Base-by-base conservation (phyloP, 805 yeast genomes). In the Blastobotrys mokoenaii region DNA sequence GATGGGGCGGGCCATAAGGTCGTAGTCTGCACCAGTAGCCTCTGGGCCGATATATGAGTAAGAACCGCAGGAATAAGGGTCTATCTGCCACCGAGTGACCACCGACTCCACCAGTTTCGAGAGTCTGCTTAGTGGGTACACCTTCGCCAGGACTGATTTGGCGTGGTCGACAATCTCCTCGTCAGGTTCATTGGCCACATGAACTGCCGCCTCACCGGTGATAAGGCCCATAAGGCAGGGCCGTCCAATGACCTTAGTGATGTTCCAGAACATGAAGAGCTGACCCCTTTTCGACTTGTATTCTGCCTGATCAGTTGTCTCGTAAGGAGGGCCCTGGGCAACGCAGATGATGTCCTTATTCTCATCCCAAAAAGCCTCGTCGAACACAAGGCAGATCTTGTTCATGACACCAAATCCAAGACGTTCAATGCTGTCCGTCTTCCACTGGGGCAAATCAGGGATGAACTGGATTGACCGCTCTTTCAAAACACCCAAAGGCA, bases 51-150 rank as follows among this genome's bases (percentile, higher is more conserved):
- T 67, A 45, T 66, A 68, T 9, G 71, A 67, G 62, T 86, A 90
- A 0, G 96, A 79, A 2, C 97, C 97, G 45, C 84, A 65, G 2
- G 85, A 72, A 57, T 72, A 85, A 1, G 87, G 86, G 53, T 89
- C 94, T 1, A 61, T 59, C 1, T 94, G 82, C 97, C 97, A 90
- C 22, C 77, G 67, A 0, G 90, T 75, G 1, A 73, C 72, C 0
- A 80, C 63, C 0, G 62, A 52, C 49, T 68, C 72, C 1, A 59
- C 58, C 11, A 68, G 60, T 32, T 51, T 50, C 7, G 53, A 41
- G 8, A 51, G 58, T 17, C 48, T 25, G 22, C 11, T 45, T n/a
- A 45, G 46, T 1, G 58, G 54, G 53, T 58, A 63, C 7, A 65
- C 51, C 11, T 51, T 48, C 12, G 56, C 51, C 22, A 69, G 54